These are phyloP conservation scores for Aspergillus bombycis DNA, from an alignment of 2,329 filamentous ascomycete genomes.

Conservation along the genomic window DNA sequence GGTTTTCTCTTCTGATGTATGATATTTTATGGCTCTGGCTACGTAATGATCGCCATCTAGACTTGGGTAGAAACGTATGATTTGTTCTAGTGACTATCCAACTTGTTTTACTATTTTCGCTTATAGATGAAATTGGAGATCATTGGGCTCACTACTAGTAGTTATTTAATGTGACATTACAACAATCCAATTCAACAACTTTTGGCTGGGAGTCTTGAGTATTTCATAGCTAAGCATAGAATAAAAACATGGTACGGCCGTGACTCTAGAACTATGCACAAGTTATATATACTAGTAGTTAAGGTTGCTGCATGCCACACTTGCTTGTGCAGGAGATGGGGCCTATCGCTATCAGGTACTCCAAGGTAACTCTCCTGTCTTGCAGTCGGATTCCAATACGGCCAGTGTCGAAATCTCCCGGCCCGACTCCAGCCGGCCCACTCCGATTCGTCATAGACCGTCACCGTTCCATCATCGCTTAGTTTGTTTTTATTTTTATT, in stretches of 20 bases:
- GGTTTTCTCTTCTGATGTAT: slow-evolving; percentile 7
- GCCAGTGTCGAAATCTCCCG: not conserved
- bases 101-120: not conserved
- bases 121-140: not conserved
- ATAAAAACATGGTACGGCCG: no score
- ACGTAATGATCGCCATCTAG: not conserved
- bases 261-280: not conserved
- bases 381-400: not conserved
- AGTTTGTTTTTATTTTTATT: not conserved
- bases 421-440: slow-evolving; percentile 5
- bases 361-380: no score
- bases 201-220: no score
- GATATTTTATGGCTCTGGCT: slow-evolving; percentile 4
- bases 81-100: not conserved
- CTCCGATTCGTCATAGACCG: slow-evolving; percentile 6
- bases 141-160: not conserved
- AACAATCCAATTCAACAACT: no score
- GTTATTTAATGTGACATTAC: not conserved
- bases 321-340: not conserved
- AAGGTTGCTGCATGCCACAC: slow-evolving; percentile 1
- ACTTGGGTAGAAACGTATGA: not conserved
- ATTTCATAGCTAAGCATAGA: no score
- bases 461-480: slow-evolving; percentile 5
- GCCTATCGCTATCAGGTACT: slow-evolving; percentile 9
- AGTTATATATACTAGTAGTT: not conserved